Conservation (phyloP, 495 filamentous ascomycete species). For the Daldinia loculata region DNA sequence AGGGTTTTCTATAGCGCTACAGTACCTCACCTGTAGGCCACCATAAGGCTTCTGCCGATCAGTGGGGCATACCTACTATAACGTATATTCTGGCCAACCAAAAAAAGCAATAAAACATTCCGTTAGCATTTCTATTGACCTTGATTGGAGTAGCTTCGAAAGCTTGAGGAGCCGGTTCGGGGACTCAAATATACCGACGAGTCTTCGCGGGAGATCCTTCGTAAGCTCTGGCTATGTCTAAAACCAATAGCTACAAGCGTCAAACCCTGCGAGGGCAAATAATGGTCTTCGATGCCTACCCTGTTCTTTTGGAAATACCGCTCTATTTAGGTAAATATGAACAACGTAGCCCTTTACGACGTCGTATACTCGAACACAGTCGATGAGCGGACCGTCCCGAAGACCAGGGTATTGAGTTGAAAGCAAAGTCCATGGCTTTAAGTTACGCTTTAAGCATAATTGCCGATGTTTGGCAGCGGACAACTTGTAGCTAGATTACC, state of each 20-base stretch:
- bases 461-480: not conserved
- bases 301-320: too few relatives aligned
- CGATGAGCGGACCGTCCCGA: not conserved
- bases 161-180: too few relatives aligned
- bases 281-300: too few relatives aligned
- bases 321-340: not conserved
- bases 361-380: not conserved
- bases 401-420: not conserved
- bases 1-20: slow-evolving; percentile 13
- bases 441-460: not conserved
- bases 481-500: too few relatives aligned
- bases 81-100: not conserved
- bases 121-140: not conserved
- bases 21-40: not conserved
- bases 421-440: not conserved
- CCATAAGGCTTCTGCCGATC: not conserved
- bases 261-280: not conserved
- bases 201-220: not conserved
- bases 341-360: not conserved
- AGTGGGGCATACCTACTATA: not conserved
- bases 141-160: not conserved
- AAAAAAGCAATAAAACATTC: not conserved
- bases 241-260: not conserved
- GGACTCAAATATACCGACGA: too few relatives aligned
- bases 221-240: not conserved